Evolutionary conservation across 371 early-diverging fungal genomes (phyloP), one percentile per base, ranked within the genome.

Genomic region (Zopfochytrium polystomum): DNA sequence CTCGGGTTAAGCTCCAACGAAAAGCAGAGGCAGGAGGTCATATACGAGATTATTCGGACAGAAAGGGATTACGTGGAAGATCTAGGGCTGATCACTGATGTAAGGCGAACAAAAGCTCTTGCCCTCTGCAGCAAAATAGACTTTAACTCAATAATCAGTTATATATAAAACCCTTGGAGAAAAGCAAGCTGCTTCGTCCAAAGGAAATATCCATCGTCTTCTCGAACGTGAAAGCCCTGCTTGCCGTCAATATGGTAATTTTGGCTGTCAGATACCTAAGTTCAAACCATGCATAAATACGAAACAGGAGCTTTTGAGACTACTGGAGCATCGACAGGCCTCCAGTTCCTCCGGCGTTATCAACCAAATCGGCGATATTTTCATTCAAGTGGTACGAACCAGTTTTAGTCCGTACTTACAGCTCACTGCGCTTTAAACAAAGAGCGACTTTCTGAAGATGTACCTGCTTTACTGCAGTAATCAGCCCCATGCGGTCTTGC

Each of bases 21-120:
- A 35, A 49, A 75, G 2, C 70, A 81, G 60, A 72, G 83, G 42
- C 88, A 87, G 68, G 88, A 87, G 44, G 73, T 86, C 2, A 71
- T 86, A n/a, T 72, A 79, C 52, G 88, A 87, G 54, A 69, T 87
- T 5, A 72, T 82, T 22, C 31, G 65, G n/a, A 87, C 88, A 4
- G 88, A 87, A 52, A 68, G 69, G 33, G 76, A 77, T 7, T 87
- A 83, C 65, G 77, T 86, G 4, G 70, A 74, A 13, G 88, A 87
- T 69, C 61, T 87, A 34, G 72, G 75, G 27, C 60, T 80, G 25
- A 75, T 84, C n/a, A 69, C 80, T 35, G 77, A 82, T 52, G 87
- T 86, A 71, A 66, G 60, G 4, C 6, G 3, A 43, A 6, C 9
- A 23, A 20, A 11, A 45, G 57, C 13, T 4, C 11, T 45, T 22